phyloP scores from a whole-genome alignment of 805 yeast species.

The Nakazawaea laoshanensis region DNA sequence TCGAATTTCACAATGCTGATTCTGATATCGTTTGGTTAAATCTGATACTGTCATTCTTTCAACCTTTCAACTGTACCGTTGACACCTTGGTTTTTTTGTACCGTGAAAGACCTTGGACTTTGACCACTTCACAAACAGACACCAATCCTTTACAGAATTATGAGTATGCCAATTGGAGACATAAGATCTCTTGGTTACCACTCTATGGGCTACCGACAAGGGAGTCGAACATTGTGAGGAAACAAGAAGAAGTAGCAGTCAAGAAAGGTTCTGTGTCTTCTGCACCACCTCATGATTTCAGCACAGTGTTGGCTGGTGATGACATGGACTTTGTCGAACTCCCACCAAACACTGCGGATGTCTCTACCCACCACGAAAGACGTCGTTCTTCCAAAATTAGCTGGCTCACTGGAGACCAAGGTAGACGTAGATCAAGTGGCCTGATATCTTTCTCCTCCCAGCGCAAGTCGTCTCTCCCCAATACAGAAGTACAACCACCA shows the following conservation, averaged over 20 bases:
- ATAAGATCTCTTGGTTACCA: conserved; percentile 31
- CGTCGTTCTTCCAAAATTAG: conserved; percentile 10
- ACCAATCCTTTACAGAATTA: conserved; percentile 14
- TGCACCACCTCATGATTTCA: conserved; percentile 21
- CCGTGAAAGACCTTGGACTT: conserved; percentile 74
- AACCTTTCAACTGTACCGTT: conserved; percentile 72
- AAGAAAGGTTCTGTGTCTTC: conserved; percentile 4
- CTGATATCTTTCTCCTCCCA: not conserved
- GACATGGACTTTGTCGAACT: conserved; percentile 15
- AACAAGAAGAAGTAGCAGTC: conserved; percentile 1
- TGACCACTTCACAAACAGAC: conserved; percentile 18
- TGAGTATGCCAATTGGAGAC: conserved; percentile 31
- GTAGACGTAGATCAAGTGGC: conserved; percentile 6
- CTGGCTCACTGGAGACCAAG: conserved; percentile 5
- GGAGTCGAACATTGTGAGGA: conserved; percentile 1
- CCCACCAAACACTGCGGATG: conserved; percentile 1
- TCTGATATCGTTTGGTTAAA: conserved; percentile 45
- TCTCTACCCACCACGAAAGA: conserved; percentile 1
- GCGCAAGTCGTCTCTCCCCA: conserved; percentile 1
- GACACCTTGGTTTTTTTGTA: conserved; percentile 69
- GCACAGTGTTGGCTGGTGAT: conserved; percentile 23
- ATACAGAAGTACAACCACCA: not conserved
- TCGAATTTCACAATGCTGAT: conserved; percentile 42
- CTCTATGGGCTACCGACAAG: conserved; percentile 31
- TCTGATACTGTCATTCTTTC: conserved; percentile 64